Evolutionary conservation across 192 early-diverging fungal species (phyloP).

Genomic region (Mortierella alpina): DNA sequence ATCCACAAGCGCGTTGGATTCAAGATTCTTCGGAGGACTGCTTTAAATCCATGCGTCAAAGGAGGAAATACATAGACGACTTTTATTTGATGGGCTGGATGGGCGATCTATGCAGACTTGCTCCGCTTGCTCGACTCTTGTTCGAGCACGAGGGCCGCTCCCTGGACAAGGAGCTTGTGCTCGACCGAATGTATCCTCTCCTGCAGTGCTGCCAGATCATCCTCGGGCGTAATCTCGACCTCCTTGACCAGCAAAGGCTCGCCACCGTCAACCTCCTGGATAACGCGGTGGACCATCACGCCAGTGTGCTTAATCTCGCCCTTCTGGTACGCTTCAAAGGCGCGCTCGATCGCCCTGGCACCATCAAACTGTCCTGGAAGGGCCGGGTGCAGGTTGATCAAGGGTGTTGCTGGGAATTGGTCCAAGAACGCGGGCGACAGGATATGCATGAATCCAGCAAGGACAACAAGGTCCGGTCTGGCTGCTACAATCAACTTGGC

Average conservation of each 20-base stretch:
- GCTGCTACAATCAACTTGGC: slow-evolving; percentile 73
- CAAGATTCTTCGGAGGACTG: too few species aligned
- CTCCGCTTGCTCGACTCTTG: slow-evolving; percentile 30
- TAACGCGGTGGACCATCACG: slow-evolving; percentile 95
- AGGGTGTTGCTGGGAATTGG: slow-evolving; percentile 69
- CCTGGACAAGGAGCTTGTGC: slow-evolving; percentile 89
- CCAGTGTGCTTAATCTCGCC: slow-evolving; percentile 81
- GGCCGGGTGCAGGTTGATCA: slow-evolving; percentile 98
- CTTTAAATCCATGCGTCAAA: too few species aligned
- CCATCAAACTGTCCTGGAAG: slow-evolving; percentile 97
- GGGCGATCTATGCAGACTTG: background rate
- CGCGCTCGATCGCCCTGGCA: slow-evolving; percentile 95
- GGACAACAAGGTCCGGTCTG: slow-evolving; percentile 85
- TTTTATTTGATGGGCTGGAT: too few species aligned
- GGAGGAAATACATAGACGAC: too few species aligned
- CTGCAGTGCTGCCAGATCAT: slow-evolving; percentile 87
- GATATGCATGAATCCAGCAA: slow-evolving; percentile 99
- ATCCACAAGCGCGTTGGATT: too few species aligned
- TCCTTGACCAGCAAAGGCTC: slow-evolving; percentile 82
- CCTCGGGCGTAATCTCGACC: slow-evolving; percentile 80
- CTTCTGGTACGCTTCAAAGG: slow-evolving; percentile 86
- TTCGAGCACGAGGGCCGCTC: slow-evolving; percentile 65
- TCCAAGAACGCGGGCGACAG: slow-evolving; percentile 87
- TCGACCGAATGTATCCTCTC: slow-evolving; percentile 90
- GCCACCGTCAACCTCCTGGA: slow-evolving; percentile 96